Evolutionary conservation across 1,284 basidiomycete genomes (phyloP), one percentile per base, ranked within the genome.

Genomic region (Heterobasidion annosum): DNA sequence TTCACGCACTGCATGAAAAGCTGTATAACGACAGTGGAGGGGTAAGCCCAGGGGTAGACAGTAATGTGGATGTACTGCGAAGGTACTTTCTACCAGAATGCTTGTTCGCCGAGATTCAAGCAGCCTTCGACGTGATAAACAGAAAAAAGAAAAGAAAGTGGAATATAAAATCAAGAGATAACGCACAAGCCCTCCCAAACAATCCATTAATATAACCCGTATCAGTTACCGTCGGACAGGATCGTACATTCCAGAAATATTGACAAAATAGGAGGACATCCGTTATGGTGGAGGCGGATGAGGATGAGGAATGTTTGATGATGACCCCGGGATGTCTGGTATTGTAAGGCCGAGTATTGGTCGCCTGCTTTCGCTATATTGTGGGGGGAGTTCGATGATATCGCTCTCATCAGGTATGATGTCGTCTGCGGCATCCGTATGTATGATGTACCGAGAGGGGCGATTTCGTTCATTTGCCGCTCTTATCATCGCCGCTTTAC

Each of bases 361-460:
- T 46, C 63, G 62, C 35, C 74, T 73, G 52, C 75, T 70, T 60
- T 78, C 83, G 48, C 75, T 75, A 63, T 91, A 91, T 67, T 82
- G 81, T 16, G 88, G 88, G 15, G 88, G 88, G 5, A 89, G 73
- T 65, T 91, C 88, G 15, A 90, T 74, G 19, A 88, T 68, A 8
- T 77, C 85, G 16, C 78, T 70, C 40, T 72, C 72, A 46, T 74
- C 73, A 16, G 73, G 71, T 13, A 73, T 54, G 15, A 73, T 54
- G 15, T 62, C 65, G 57, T 83, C 81, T 55, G 85, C 85, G 34
- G 71, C 76, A 64, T 90, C 88, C 0, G 82, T 86, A 62, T 91
- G 88, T 9, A 89, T 57, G 56, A 90, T 74, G 65, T 81, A 85
- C 47, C 82, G 76, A 34, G 82, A 69, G 9, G 77, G 68, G 15